A percentile compares a stretch with the other conserved stretches of the same genome.
Conservation (phyloP, 164 flowering plant genomes). For the Tetrastigma voinierianum region DNA sequence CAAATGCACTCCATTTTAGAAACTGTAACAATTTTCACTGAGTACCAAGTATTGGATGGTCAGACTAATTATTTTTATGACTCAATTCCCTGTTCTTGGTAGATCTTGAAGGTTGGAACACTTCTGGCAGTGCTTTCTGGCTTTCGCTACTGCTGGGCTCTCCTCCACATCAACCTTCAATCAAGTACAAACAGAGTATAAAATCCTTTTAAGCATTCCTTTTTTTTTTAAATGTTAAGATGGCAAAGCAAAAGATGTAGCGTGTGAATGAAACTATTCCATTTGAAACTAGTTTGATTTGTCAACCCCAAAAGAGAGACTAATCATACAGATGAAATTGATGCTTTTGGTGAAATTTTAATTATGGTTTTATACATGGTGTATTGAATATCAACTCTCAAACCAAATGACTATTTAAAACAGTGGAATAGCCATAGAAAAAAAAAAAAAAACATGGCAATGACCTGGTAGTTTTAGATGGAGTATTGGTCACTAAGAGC, state of each 20-base stretch:
- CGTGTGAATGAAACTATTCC: too few relatives aligned
- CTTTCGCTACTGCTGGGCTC: constrained; percentile 48
- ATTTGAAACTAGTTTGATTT: too few relatives aligned
- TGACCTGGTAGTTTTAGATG: constrained; percentile 74
- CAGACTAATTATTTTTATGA: constrained; percentile 79
- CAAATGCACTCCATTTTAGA: too few relatives aligned
- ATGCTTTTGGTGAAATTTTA: too few relatives aligned
- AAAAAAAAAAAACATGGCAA: too few relatives aligned
- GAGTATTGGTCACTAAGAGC: constrained; percentile 61
- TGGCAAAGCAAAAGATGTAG: too few relatives aligned
- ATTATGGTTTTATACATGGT: too few relatives aligned
- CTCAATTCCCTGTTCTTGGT: constrained; percentile 62
- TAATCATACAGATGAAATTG: too few relatives aligned
- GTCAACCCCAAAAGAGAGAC: too few relatives aligned
- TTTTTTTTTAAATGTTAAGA: too few relatives aligned
- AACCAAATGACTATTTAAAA: background rate
- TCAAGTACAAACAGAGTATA: background rate
- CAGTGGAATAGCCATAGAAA: background rate
- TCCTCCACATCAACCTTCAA: constrained; percentile 75
- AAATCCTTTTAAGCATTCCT: background rate
- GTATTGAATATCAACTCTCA: too few relatives aligned
- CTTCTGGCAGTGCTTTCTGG: constrained; percentile 59
- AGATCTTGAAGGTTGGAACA: constrained; percentile 84
- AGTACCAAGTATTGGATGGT: constrained; percentile 26
- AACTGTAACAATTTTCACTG: too few relatives aligned